Base-by-base conservation (phyloP, 75 land plant species). In the Sequoiadendron giganteum region DNA sequence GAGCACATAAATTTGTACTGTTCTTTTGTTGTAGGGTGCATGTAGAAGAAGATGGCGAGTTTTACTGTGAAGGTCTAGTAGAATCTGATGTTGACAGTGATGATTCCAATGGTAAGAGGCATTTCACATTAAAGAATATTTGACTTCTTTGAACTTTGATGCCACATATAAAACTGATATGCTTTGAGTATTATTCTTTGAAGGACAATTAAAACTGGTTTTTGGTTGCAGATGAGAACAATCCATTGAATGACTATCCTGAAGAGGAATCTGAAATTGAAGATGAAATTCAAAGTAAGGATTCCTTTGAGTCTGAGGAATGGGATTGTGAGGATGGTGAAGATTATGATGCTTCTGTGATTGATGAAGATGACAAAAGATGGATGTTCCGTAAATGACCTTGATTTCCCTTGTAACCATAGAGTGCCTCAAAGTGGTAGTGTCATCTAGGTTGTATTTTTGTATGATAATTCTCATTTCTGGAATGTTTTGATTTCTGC, bases 101-200 rank as follows among this genome's bases (percentile, higher is more conserved):
- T 61, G 96, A 93, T 89, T 95, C 95, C 85, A 95, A 93, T 89
- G 96, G 96, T 93, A 90, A 82, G 45, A 13, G 49, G 11, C 28
- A 81, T 81, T 36, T 39, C 43, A 18, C 21, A 38, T 78, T 16
- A 36, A 78, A 5, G 8, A 78, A n/a, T 28, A 9, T 80, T 80
- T 25, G 11, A 81, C 49, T 80, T 80, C 7, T 28, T 45, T 9
- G 49, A 28, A 81, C 18, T 81, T 40, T 81, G 83, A 81, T 18
- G 28, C 83, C 0, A 10, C n/a, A 10, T 42, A 45, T 81, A 81
- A 10, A 81, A 9, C 45, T 38, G 13, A 43, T 21, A 25, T 42
- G 45, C 28, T 81, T 25, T 45, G 4, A 43, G 6, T 45, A 40
- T 40, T 80, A 43, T 10, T 72, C 76, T 30, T 25, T 30, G 76